Conservation (phyloP, 257 asterid species). For the Capsicum baccatum region DNA sequence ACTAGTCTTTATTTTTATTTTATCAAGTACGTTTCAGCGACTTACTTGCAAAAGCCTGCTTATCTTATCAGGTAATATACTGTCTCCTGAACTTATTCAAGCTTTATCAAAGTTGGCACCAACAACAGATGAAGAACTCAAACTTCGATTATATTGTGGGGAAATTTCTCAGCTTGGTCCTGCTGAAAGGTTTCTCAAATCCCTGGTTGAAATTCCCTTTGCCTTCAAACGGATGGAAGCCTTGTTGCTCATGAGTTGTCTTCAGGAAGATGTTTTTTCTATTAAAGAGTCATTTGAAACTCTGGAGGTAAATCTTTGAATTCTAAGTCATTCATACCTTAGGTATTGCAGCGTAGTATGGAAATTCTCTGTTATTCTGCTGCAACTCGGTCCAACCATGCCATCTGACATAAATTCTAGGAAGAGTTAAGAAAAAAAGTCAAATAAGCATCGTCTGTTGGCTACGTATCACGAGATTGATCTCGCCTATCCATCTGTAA, state of each 20-base stretch:
- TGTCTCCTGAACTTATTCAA: slow-evolving; percentile 68
- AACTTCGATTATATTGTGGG: slow-evolving; percentile 72
- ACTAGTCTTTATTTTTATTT: neutral
- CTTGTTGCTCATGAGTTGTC: slow-evolving; percentile 65
- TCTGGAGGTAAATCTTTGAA: slow-evolving; percentile 76
- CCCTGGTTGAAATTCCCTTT: slow-evolving; percentile 72
- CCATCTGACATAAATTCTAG: neutral
- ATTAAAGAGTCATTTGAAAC: slow-evolving; percentile 68
- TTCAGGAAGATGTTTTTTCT: slow-evolving; percentile 72
- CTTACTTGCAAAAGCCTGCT: slow-evolving; percentile 32
- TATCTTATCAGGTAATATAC: slow-evolving; percentile 65
- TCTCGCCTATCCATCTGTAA: neutral
- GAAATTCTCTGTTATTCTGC: neutral
- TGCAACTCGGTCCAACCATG: slow-evolving; percentile 1
- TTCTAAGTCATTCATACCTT: slow-evolving; percentile 37
- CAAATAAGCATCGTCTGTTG: neutral
- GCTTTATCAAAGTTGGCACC: slow-evolving; percentile 77
- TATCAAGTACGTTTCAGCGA: neutral
- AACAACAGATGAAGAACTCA: slow-evolving; percentile 81
- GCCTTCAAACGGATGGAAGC: slow-evolving; percentile 84
- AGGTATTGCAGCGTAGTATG: neutral
- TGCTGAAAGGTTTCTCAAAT: slow-evolving; percentile 83
- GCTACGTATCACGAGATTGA: neutral
- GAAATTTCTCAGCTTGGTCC: slow-evolving; percentile 77
- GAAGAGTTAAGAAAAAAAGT: neutral